Percentiles rank a stretch among this genome's conserved stretches.
Evolutionary conservation across 1,139 yeast species (phyloP).

Genomic region (Pneumocystis oryctolagi): DNA sequence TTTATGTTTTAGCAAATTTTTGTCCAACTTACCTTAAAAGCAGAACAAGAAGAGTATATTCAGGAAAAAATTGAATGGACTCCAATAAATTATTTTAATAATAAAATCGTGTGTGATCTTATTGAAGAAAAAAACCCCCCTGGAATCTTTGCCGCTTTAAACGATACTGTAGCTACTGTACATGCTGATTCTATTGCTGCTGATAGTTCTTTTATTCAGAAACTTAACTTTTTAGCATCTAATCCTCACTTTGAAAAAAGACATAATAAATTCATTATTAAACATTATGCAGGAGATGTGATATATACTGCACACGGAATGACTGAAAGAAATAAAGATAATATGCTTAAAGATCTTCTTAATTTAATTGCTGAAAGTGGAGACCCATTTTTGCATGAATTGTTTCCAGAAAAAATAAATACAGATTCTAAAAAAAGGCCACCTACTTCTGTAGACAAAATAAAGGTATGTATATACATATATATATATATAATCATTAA

Average conservation of each 20-base stretch:
- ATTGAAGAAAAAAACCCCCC: constrained; percentile 93
- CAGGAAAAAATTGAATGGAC: constrained; percentile 95
- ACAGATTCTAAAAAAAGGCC: constrained; percentile 69
- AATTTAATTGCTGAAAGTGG: constrained; percentile 61
- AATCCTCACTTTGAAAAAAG: constrained; percentile 86
- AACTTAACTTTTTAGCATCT: constrained; percentile 66
- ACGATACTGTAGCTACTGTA: constrained; percentile 95
- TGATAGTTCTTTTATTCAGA: constrained; percentile 88
- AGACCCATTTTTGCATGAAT: constrained; percentile 45
- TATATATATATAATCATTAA: neutral
- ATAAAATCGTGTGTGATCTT: constrained; percentile 90
- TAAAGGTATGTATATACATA: constrained; percentile 32
- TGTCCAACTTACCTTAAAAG: constrained; percentile 83
- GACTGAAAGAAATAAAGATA: constrained; percentile 96
- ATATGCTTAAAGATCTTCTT: constrained; percentile 72
- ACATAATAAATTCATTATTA: constrained; percentile 72
- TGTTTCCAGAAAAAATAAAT: constrained; percentile 71
- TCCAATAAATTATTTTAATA: constrained; percentile 91
- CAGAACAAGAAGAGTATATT: constrained; percentile 95
- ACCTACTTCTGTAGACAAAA: constrained; percentile 95
- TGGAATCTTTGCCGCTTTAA: constrained; percentile 89
- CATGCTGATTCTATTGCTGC: constrained; percentile 97
- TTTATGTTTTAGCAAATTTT: constrained; percentile 46
- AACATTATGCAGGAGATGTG: constrained; percentile 98
- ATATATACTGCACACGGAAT: constrained; percentile 78